Evolutionary conservation across 148 eudicot genomes (phyloP), one percentile per base, ranked within the genome.

Genomic region (Fagopyrum esculentum): DNA sequence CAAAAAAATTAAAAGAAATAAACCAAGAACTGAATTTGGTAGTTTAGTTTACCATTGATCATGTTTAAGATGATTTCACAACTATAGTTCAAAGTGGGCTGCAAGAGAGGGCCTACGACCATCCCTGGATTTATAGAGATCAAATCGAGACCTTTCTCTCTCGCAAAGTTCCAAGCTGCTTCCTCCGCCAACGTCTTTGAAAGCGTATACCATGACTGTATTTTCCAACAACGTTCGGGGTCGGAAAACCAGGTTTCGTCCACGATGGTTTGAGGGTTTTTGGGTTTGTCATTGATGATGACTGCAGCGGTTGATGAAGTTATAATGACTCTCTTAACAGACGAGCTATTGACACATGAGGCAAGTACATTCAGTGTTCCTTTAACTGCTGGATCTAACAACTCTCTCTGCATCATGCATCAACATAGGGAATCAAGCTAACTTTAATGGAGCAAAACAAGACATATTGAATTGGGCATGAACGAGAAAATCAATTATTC

Each of bases 151-250:
- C 81, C 81, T 1, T 77, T 69, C 77, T 84, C 89, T 54, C 73
- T 79, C 9, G 80, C 77, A 61, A 74, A 80, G 15, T 81, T 77
- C 89, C 89, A 86, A 29, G 89, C 89, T 12, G 83, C 80, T 22
- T 76, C 77, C 72, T 86, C 89, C 4, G 89, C 85, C 72, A 86
- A 73, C 1, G 80, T 86, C 74, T 86, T 86, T 13, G 89, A 82
- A 26, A 82, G 79, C 4, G 13, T 0, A 74, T 86, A 83, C 80
- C 85, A 71, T 2, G 52, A 72, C 89, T 86, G 70, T 29, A 45
- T 35, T 35, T 35, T 6, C 30, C 29, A 30, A 6, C 66, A 55
- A 4, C 72, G 6, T 26, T 84, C 87, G 0, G 74, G 77, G 71
- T 60, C 71, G 26, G 87, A 84, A 77, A 79, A 84, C 85, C 87